Base-by-base conservation (phyloP, 2,329 filamentous ascomycete species). In the Alternaria rosae region DNA sequence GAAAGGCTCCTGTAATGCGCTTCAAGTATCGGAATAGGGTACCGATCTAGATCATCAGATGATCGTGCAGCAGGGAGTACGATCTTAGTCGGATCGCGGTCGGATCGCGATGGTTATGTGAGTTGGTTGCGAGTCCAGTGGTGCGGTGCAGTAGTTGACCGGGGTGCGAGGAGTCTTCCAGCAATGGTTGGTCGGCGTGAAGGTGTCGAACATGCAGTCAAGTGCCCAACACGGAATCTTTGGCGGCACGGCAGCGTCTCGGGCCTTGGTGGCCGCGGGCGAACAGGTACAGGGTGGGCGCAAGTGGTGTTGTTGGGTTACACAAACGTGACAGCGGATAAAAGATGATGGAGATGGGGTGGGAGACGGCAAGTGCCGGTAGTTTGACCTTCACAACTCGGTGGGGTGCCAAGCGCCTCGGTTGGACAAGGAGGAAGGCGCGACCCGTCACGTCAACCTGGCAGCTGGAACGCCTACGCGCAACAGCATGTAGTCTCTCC, bases 351-450 rank as follows among this genome's bases (percentile, higher is more conserved):
- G 9, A 25, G 52, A 53, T 43, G 25, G 28, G 53, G 17, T 15
- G 2, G 26, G 41, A 35, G 1, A 8, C 44, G 44, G 45, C 38
- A 41, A 12, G 52, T 54, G 6, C 52, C 38, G 15, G 41, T 44
- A n/a, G 52, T 32, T 32, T 45, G 45, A 53, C 47, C 48, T 54
- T 57, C 43, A 55, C 47, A 42, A 21, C 3, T 26, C 25, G 23
- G 54, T 38, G 45, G 41, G 41, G 25, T 60, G 69, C 69, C 69
- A 71, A 71, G 69, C 59, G 48, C 41, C 20, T 59, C 35, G 54
- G 54, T 25, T 41, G 35, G 52, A 38, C 57, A 47, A 58, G 57
- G 50, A 64, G 59, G 57, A 54, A 61, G 62, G 66, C 59, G 66
- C 68, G 64, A 63, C 58, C 51, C 52, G 53, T 70, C 54, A 62